phyloP scores from a whole-genome alignment of 352 stramenopile genomes.

The Globisporangium radiosum region DNA sequence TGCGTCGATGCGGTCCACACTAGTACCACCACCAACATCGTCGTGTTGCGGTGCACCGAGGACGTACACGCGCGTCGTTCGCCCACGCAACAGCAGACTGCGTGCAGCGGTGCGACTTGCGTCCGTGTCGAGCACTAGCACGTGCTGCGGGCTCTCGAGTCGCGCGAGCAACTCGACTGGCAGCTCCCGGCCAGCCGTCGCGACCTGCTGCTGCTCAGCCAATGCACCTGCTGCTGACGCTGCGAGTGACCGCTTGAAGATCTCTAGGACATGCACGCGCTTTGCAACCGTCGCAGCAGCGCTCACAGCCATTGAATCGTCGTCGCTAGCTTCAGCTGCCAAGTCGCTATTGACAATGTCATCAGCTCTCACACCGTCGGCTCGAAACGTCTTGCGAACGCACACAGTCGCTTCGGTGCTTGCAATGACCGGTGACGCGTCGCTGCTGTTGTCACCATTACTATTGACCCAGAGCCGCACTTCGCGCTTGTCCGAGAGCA shows the following conservation, averaged over 20 bases:
- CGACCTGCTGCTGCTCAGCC: no score
- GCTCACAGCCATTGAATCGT: not conserved
- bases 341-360: not conserved
- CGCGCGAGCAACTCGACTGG: slow-evolving; percentile 5
- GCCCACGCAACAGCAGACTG: slow-evolving; percentile 17
- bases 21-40: not conserved
- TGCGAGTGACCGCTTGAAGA: slow-evolving; percentile 5
- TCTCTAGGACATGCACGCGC: slow-evolving; percentile 5
- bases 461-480: slow-evolving; percentile 40
- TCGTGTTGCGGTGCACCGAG: slow-evolving; percentile 9
- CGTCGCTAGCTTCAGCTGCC: not conserved
- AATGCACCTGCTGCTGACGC: not conserved
- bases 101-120: slow-evolving; percentile 9
- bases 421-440: slow-evolving; percentile 9
- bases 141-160: slow-evolving; percentile 14
- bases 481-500: slow-evolving; percentile 73
- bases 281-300: not conserved
- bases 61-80: slow-evolving; percentile 26
- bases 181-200: not conserved
- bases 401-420: slow-evolving; percentile 51
- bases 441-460: not conserved
- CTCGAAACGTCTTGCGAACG: slow-evolving; percentile 24
- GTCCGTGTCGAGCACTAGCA: slow-evolving; percentile 25
- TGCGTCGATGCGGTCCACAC: not conserved
- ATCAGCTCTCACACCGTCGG: not conserved